Evolutionary conservation across 176 grass and related monocot species (phyloP).

Genomic region (Poa annua): DNA sequence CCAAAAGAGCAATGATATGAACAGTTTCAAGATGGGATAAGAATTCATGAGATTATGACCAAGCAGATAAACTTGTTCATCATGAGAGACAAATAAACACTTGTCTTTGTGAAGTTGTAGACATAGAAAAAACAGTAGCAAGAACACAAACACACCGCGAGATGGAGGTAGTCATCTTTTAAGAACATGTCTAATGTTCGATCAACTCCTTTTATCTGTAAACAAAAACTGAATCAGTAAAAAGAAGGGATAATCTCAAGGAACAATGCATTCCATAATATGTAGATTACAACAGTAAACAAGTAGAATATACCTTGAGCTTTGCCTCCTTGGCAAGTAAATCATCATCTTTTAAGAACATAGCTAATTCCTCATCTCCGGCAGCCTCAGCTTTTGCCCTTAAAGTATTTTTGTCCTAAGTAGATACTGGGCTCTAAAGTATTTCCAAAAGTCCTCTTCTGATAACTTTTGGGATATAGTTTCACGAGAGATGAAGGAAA

Average conservation of each 20-base stretch:
- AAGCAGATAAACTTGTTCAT: constrained; percentile 24
- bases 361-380: constrained; percentile 90
- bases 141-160: constrained; percentile 54
- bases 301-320: constrained; percentile 57
- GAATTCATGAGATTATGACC: constrained; percentile 29
- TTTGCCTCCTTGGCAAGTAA: constrained; percentile 86
- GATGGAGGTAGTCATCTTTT: constrained; percentile 92
- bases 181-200: constrained; percentile 79
- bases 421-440: constrained; percentile 95
- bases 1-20: constrained; percentile 25
- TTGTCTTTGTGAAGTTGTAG: constrained; percentile 23
- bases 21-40: constrained; percentile 13
- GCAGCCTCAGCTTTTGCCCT: constrained; percentile 84
- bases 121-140: constrained; percentile 34
- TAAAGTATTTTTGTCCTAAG: constrained; percentile 79
- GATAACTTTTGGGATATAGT: constrained; percentile 54
- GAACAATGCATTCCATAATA: constrained; percentile 31
- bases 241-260: not conserved
- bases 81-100: constrained; percentile 29
- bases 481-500: constrained; percentile 23
- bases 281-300: constrained; percentile 7
- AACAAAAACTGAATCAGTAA: constrained; percentile 30
- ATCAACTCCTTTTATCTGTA: constrained; percentile 92
- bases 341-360: constrained; percentile 88
- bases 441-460: constrained; percentile 93